Evolutionary conservation across 2,329 filamentous ascomycete species (phyloP), one percentile per base, ranked within the genome.

Genomic region (Aureobasidium subglaciale): DNA sequence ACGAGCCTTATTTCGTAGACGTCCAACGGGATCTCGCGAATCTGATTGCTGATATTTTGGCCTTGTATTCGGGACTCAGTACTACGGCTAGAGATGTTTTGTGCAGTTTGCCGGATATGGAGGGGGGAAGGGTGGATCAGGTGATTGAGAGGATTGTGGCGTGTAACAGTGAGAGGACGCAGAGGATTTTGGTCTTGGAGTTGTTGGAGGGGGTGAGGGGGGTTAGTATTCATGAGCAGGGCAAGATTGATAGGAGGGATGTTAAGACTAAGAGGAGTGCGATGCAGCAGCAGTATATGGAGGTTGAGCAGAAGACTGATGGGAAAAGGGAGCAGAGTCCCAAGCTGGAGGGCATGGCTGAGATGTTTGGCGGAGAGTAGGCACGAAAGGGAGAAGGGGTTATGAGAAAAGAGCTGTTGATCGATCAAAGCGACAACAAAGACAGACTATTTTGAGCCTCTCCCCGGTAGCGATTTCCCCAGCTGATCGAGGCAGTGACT

Each of bases 1-100:
- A 97, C 71, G 93, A 99, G 62, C 86, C 90, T 0, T 96, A 97
- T 70, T 99, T 97, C 70, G 91, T 96, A 30, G 93, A 99, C 63
- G 82, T 95, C 59, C 93, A 99, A 65, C 92, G 91, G 67, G 91
- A 99, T 50, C 79, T 99, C 20, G 92, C 90, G 0, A 82, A 85
- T 20, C 78, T 97, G 34, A 96, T 99, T 59, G 91, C 91, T 0
- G 82, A 85, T 4, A 93, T 97, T 59, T 78, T 96, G 63, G 80
- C 86, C 8, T 81, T 87, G 59, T 96, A 96, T 67, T 82, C 83
- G 11, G n/a, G n/a, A 75, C 81, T 0, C 71, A 81, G 29, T 91
- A 66, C 77, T 6, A 93, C 87, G 0, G 89, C 91, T 0, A 78
- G 84, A 18, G 75, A 84, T 5, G 81, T 97, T 35, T 78, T 99